Base-by-base conservation (phyloP, 345 rosid genomes). In the Pugionium cornutum region DNA sequence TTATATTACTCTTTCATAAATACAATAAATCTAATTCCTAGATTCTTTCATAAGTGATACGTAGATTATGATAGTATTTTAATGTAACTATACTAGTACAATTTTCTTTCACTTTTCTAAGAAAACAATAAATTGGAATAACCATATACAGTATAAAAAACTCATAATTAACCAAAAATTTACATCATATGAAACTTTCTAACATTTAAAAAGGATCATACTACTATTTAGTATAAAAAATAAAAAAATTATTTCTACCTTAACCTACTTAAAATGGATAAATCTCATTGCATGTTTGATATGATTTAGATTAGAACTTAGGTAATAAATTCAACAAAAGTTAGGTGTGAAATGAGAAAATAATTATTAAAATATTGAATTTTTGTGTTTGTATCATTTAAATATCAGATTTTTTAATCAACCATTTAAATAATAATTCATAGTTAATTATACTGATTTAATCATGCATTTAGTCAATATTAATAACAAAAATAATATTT, bases 311-410 rank as follows among this genome's bases (percentile, higher is more conserved):
- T 18, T 32, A 11, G 30, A 30, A 43, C 25, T 54, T 5, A 35
- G 10, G 34, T 2, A 44, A 44, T 18, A 18, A 34, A 9, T n/a
- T 54, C 62, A 55, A 45, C 37, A 34, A 43, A 66, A 4, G 45
- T 54, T 66, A 34, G 54, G 70, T 45, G 28, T 27, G 52, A 53
- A 64, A 41, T n/a, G n/a, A 18, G 18, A 18, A 18, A 0, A 18
- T 18, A 18, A 0, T 18, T 18, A 18, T 18, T 18, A 18, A 18
- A 18, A 18, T 18, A 18, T 18, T 18, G 18, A 18, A 18, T 18
- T 18, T 18, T 18, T 18, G 18, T 18, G 18, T 18, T 18, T 18
- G 18, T 18, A 18, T 18, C 18, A 18, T 18, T 18, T 18, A 18
- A 18, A 18, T 18, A 18, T 18, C 18, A 0, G 18, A 18, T 18